Evolutionary conservation across 352 stramenopile genomes (phyloP).

Genomic region (Pythium sp.): DNA sequence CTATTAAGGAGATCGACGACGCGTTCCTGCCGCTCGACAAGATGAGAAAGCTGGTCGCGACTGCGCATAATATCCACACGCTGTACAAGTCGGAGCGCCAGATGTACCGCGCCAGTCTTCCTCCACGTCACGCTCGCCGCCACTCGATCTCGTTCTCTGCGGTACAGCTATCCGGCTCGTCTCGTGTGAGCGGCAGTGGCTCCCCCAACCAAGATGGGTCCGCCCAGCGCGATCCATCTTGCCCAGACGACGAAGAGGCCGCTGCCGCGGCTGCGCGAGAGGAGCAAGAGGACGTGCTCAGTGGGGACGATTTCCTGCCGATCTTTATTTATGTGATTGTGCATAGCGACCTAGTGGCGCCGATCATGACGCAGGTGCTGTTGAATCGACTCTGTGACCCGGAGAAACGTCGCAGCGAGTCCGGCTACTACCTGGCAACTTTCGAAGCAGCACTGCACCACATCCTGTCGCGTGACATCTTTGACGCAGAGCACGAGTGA

Average conservation of each 20-base stretch:
- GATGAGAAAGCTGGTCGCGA: constrained; percentile 75
- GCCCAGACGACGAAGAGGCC: constrained; percentile 16
- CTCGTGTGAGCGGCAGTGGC: background rate
- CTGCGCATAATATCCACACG: constrained; percentile 69
- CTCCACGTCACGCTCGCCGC: constrained; percentile 29
- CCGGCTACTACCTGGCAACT: constrained; percentile 86
- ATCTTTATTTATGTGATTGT: constrained; percentile 91
- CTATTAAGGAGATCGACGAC: constrained; percentile 80
- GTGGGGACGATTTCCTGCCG: constrained; percentile 81
- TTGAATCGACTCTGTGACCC: constrained; percentile 82
- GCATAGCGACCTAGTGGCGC: constrained; percentile 66
- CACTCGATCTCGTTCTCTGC: constrained; percentile 35
- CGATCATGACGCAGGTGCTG: constrained; percentile 80
- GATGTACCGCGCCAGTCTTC: constrained; percentile 35
- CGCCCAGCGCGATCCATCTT: constrained; percentile 7
- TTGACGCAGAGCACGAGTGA: constrained; percentile 18
- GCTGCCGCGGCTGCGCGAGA: constrained; percentile 2
- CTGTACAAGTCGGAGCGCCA: constrained; percentile 63
- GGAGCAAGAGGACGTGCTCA: constrained; percentile 67
- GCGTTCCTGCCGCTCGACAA: constrained; percentile 81
- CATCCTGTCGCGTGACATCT: constrained; percentile 64
- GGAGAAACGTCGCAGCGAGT: constrained; percentile 81
- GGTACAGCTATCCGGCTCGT: constrained; percentile 10
- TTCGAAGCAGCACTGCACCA: constrained; percentile 81
- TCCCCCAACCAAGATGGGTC: background rate